Evolutionary conservation across 2,329 filamentous ascomycete species (phyloP).

Genomic region (Alternaria sp.): DNA sequence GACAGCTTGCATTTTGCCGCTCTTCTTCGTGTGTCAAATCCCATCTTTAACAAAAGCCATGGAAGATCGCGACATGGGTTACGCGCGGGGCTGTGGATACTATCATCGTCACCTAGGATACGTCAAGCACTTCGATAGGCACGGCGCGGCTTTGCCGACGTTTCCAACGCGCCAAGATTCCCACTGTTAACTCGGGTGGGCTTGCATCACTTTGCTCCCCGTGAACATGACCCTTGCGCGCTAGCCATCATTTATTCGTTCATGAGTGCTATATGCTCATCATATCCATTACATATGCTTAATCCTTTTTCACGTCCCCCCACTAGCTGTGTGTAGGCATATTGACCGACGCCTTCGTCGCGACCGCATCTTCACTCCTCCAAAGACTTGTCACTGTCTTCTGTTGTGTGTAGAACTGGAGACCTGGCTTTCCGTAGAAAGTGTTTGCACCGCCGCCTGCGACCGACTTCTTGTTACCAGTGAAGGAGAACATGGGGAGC

Average conservation of each 20-base stretch:
- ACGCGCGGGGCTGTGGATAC: neutral
- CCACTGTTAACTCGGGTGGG: neutral
- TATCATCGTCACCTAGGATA: neutral
- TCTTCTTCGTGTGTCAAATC: neutral
- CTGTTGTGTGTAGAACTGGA: slow-evolving; percentile 95
- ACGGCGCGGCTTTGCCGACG: neutral
- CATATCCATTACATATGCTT: neutral
- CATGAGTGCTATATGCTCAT: neutral
- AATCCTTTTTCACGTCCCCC: neutral
- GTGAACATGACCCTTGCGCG: neutral
- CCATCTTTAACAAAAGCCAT: neutral
- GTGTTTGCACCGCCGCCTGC: slow-evolving; percentile 91
- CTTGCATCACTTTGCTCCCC: neutral
- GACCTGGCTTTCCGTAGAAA: slow-evolving; percentile 91
- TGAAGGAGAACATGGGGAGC: slow-evolving; percentile 69
- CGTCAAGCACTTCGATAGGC: neutral
- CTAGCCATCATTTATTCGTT: neutral
- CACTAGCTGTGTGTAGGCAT: slow-evolving; percentile 74
- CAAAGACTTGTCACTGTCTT: slow-evolving; percentile 97
- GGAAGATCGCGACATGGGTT: slow-evolving; percentile 10
- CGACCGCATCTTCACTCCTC: slow-evolving; percentile 83
- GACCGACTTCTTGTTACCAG: slow-evolving; percentile 81
- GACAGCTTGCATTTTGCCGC: neutral
- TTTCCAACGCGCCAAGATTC: neutral
- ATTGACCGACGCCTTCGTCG: slow-evolving; percentile 81